These are phyloP conservation scores for Acephala macrosclerotiorum DNA, from an alignment of 2,329 filamentous ascomycete genomes.

Conservation along the genomic window DNA sequence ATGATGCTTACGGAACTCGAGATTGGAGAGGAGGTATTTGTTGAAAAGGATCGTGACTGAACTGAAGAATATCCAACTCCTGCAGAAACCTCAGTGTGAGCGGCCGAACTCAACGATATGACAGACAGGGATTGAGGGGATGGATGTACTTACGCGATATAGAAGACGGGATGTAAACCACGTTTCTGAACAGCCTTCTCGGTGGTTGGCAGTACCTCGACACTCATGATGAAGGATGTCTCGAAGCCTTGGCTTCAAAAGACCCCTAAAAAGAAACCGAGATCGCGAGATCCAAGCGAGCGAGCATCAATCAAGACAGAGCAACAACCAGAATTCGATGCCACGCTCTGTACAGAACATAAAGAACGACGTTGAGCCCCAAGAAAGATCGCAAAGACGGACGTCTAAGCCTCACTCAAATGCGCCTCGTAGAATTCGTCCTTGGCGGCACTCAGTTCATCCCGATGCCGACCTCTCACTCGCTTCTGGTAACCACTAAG, in stretches of 20 bases:
- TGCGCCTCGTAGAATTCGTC: too few species aligned
- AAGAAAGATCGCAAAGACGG: not conserved
- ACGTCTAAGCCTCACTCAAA: too few species aligned
- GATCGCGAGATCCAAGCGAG: not conserved
- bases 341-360: not conserved
- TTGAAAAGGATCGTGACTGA: slow-evolving; percentile 97
- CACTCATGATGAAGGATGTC: not conserved
- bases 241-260: not conserved
- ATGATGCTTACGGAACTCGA: slow-evolving; percentile 74
- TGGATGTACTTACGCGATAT: not conserved
- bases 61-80: slow-evolving; percentile 82
- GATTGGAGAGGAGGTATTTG: slow-evolving; percentile 91
- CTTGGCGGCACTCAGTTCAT: too few species aligned
- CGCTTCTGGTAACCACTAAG: too few species aligned
- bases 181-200: not conserved
- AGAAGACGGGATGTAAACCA: not conserved
- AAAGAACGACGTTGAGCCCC: not conserved
- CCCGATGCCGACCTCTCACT: too few species aligned
- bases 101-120: not conserved
- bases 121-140: too few species aligned
- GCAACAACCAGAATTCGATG: too few species aligned
- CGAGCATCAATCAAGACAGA: not conserved
- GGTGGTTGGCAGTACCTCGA: not conserved
- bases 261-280: not conserved
- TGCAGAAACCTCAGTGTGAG: not conserved